Percentiles rank a stretch among this genome's conserved stretches.
Evolutionary conservation across 2,329 filamentous ascomycete genomes (phyloP).

Genomic region (Coniochaeta sp.): DNA sequence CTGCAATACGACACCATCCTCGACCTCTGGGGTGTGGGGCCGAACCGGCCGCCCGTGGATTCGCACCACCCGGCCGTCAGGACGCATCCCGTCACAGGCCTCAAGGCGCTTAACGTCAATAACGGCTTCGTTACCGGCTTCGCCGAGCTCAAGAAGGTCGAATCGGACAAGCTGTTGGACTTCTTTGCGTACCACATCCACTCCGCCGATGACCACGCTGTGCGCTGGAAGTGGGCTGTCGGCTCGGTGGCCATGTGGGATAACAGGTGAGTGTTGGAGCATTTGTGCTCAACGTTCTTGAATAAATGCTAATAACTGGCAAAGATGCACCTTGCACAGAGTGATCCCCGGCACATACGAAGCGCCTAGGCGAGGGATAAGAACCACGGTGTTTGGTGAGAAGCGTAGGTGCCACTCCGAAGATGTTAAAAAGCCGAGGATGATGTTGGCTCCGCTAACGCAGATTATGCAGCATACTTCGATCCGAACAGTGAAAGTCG

Average conservation of each 20-base stretch:
- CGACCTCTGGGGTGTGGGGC: constrained; percentile 32
- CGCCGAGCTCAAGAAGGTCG: constrained; percentile 39
- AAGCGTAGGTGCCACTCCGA: constrained; percentile 25
- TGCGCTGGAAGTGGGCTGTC: constrained; percentile 41
- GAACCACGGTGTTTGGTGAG: constrained; percentile 36
- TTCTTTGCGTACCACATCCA: constrained; percentile 39
- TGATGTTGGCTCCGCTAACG: background rate
- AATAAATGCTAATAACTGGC: background rate
- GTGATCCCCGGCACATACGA: constrained; percentile 34
- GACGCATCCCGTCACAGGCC: constrained; percentile 38
- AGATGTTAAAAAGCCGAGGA: background rate
- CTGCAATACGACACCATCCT: constrained; percentile 39
- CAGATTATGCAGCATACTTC: constrained; percentile 19
- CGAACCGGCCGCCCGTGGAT: constrained; percentile 36
- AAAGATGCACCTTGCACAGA: constrained; percentile 26
- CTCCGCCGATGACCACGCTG: constrained; percentile 40
- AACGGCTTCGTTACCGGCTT: constrained; percentile 38
- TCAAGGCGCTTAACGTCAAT: constrained; percentile 38
- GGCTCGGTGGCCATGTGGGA: constrained; percentile 45
- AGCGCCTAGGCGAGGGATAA: constrained; percentile 26
- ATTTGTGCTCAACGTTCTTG: background rate
- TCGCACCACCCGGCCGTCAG: constrained; percentile 39
- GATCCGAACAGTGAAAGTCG: constrained; percentile 23
- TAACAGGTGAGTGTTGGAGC: constrained; percentile 24
- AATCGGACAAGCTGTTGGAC: constrained; percentile 38